Evolutionary conservation across 805 yeast genomes (phyloP), one percentile per base, ranked within the genome.

Genomic region (Kurtzmaniella fragi): DNA sequence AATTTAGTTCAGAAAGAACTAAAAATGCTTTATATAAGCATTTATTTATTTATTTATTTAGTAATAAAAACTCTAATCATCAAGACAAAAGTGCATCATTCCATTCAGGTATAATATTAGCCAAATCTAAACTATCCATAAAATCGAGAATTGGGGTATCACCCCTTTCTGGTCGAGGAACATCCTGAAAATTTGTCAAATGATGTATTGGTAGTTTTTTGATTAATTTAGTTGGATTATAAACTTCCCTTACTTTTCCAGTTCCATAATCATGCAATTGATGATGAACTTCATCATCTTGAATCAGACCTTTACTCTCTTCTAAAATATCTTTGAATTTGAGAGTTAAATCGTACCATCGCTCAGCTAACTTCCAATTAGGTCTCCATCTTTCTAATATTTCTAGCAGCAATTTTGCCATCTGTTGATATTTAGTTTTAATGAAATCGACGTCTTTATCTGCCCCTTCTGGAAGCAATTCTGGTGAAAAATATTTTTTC

Each of bases 201-300:
- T 20, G 25, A 5, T 20, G 25, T 8, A 5, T 20, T 20, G 8
- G 8, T 5, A 5, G 25, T 20, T 20, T 20, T 8, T 20, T 8
- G 8, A 5, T 8, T 5, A 8, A 8, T 20, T 20, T 20, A 20
- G 5, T 20, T 13, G 47, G 44, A 13, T 42, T 38, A 29, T 47
- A 46, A 5, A 44, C 48, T 31, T 60, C 65, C 25, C 37, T 37
- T 3, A 60, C 55, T 34, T 53, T 55, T 4, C 57, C 54, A 31
- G 50, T 56, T 11, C 65, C 64, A 42, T 58, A 60, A 40, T 61
- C 64, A 26, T 55, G 59, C 41, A 61, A 40, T 7, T 54, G 49
- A 34, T 57, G 56, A 30, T 59, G 42, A 3, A 58, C 34, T 16
- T 43, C 43, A 11, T 50, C 56, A 26, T 55, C 49, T 36, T 49